Evolutionary conservation across 179 eudicot species (phyloP).

Genomic region (Patellifolia procumbens): DNA sequence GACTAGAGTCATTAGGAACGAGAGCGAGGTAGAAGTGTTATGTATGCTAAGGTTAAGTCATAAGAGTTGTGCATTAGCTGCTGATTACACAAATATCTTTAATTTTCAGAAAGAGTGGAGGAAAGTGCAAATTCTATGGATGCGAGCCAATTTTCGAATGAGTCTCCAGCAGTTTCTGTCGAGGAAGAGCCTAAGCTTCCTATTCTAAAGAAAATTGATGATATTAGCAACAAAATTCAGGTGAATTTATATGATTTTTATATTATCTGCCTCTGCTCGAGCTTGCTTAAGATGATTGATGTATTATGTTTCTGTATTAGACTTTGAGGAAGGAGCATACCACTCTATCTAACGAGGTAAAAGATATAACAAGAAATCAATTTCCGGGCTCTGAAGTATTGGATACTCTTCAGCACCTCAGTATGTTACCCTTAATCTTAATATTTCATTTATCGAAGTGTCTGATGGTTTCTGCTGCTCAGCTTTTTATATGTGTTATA

Average conservation of each 20-base stretch:
- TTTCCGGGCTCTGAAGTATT: constrained; percentile 70
- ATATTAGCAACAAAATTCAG: constrained; percentile 55
- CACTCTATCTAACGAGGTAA: constrained; percentile 59
- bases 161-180: constrained; percentile 35
- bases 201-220: constrained; percentile 56
- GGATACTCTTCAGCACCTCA: constrained; percentile 61
- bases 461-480: not conserved
- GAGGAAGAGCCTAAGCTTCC: constrained; percentile 71
- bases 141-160: constrained; percentile 40
- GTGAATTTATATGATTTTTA: constrained; percentile 29
- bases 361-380: constrained; percentile 50
- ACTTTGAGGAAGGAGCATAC: constrained; percentile 68
- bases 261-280: not conserved
- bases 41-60: not conserved
- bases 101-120: constrained; percentile 45
- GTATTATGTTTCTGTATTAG: constrained; percentile 37
- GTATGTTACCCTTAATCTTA: constrained; percentile 40
- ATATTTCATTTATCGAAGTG: not conserved
- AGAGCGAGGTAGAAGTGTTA: not conserved
- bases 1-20: not conserved
- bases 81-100: constrained; percentile 16
- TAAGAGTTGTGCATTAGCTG: not conserved
- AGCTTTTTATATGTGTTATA: not conserved
- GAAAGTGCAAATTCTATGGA: constrained; percentile 31
- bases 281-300: not conserved